phyloP scores from a whole-genome alignment of 306 rosid species.

The Rosa persica region DNA sequence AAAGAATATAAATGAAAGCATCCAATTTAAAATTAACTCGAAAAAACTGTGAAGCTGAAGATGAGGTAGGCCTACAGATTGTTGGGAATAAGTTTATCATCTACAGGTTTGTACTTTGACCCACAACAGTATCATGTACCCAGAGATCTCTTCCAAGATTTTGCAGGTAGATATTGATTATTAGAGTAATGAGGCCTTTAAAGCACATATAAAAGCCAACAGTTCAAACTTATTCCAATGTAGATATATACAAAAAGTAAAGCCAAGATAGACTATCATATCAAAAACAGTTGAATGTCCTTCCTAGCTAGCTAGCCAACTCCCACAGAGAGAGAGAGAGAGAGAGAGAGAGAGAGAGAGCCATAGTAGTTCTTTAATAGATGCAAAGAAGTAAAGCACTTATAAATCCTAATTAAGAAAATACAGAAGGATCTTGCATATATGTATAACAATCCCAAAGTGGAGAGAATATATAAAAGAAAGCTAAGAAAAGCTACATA shows the following conservation, averaged over 20 bases:
- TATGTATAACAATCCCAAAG: constrained; percentile 38
- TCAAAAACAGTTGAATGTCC: constrained; percentile 17
- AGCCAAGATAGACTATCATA: constrained; percentile 1
- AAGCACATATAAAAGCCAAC: background rate
- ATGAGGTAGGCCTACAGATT: constrained; percentile 4
- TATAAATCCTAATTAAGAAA: constrained; percentile 30
- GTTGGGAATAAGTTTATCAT: background rate
- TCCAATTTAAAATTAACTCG: background rate
- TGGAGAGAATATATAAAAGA: constrained; percentile 24
- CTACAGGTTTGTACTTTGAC: constrained; percentile 2
- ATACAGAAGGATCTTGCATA: constrained; percentile 19
- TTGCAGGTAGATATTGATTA: background rate
- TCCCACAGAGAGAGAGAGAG: background rate
- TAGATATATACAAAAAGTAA: background rate
- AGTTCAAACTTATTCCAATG: background rate
- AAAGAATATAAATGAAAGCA: constrained; percentile 15
- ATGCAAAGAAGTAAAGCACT: constrained; percentile 21
- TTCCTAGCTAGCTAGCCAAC: constrained; percentile 3
- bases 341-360: constrained; percentile 20
- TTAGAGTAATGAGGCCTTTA: constrained; percentile 2
- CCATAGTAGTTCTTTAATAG: constrained; percentile 8
- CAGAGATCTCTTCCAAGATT: background rate
- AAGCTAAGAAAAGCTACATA: constrained; percentile 13
- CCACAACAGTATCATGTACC: background rate
- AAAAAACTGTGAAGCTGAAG: background rate